Percentiles rank a stretch among this genome's conserved stretches.
Conservation (phyloP, 768 basidiomycete species). For the Boletus fagicola region DNA sequence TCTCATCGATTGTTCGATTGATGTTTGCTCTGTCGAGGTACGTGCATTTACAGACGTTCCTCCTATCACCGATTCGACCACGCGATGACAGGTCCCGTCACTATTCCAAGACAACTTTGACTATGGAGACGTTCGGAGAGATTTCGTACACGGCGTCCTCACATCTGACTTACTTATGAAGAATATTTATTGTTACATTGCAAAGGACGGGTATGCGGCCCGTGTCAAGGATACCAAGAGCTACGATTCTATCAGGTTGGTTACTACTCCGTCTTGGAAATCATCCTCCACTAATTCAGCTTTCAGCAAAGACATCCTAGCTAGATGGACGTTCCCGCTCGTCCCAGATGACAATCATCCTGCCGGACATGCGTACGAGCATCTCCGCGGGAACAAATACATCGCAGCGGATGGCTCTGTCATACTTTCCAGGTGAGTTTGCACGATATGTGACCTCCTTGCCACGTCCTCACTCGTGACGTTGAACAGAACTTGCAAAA, state of each 20-base stretch:
- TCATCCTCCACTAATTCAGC: background rate
- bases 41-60: conserved; percentile 10
- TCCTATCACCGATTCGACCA: conserved; percentile 1
- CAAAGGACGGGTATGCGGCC: conserved; percentile 87
- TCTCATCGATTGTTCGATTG: conserved; percentile 84
- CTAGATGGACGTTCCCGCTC: conserved; percentile 93
- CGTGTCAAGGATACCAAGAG: conserved; percentile 91
- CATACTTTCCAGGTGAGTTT: conserved; percentile 71
- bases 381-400: conserved; percentile 86
- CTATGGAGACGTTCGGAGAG: conserved; percentile 85
- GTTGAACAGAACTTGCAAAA: conserved; percentile 64
- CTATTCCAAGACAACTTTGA: conserved; percentile 99
- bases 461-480: background rate
- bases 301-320: conserved; percentile 83
- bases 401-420: conserved; percentile 78
- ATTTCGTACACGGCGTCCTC: conserved; percentile 93
- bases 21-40: conserved; percentile 93
- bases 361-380: conserved; percentile 77
- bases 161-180: conserved; percentile 95
- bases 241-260: conserved; percentile 84
- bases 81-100: conserved; percentile 73
- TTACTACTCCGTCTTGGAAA: background rate
- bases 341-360: conserved; percentile 95
- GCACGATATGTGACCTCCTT: background rate
- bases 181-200: conserved; percentile 88